These are phyloP conservation scores for Schoenoplectus triqueter DNA, from an alignment of 202 grass and related monocot genomes.

Conservation along the genomic window DNA sequence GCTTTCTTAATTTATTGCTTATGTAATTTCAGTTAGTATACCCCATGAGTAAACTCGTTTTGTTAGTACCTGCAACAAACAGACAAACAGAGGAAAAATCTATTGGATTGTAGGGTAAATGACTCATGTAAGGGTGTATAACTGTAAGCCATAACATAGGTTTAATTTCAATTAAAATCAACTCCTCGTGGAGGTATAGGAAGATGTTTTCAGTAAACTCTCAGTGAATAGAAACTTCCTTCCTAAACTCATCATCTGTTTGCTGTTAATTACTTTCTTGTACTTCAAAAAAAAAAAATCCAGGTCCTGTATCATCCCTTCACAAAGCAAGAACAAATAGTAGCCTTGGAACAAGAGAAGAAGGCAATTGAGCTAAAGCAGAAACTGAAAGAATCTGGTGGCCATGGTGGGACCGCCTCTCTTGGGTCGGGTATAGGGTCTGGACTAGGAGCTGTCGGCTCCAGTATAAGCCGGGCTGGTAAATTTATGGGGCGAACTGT, in stretches of 20 bases:
- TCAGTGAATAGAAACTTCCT: no score
- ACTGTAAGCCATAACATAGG: not conserved
- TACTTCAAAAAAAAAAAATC: slow-evolving; percentile 10
- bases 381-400: slow-evolving; percentile 67
- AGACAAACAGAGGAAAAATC: no score
- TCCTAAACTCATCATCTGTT: not conserved
- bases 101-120: not conserved
- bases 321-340: slow-evolving; percentile 72
- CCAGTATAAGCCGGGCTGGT: slow-evolving; percentile 71
- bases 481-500: slow-evolving; percentile 77
- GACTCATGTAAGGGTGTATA: not conserved
- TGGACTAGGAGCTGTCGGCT: slow-evolving; percentile 65
- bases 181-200: no score
- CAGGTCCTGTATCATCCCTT: slow-evolving; percentile 77
- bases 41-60: no score
- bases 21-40: no score
- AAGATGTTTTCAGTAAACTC: no score
- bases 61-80: no score
- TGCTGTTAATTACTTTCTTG: not conserved
- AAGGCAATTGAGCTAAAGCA: slow-evolving; percentile 57
- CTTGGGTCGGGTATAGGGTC: slow-evolving; percentile 62
- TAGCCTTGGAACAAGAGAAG: slow-evolving; percentile 88
- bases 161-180: not conserved
- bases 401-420: slow-evolving; percentile 54
- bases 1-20: not conserved